Conservation (phyloP, 2,329 filamentous ascomycete species). For the Xylaria sp. region DNA sequence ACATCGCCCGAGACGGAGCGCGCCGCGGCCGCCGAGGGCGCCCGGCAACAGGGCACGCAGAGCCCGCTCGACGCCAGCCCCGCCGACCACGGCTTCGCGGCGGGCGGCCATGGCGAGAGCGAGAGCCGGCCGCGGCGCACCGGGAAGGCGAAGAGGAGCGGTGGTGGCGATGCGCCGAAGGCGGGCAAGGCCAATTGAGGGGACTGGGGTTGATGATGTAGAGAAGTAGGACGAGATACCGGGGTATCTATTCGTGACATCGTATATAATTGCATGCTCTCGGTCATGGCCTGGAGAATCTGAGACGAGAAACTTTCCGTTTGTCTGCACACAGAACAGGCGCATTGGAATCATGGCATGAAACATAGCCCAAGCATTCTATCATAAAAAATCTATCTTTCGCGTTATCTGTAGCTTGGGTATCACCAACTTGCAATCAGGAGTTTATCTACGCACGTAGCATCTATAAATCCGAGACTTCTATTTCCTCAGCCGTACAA, state of each 20-base stretch:
- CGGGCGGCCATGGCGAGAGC: constrained; percentile 29
- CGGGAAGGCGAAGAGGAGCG: constrained; percentile 43
- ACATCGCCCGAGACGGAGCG: constrained; percentile 70
- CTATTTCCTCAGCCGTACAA: constrained; percentile 49
- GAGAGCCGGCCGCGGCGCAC: constrained; percentile 41
- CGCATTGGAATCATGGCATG: background rate
- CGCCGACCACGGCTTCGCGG: constrained; percentile 51
- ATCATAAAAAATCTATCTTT: background rate
- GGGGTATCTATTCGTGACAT: background rate
- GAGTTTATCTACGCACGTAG: background rate
- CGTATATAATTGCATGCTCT: background rate
- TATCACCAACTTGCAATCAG: constrained; percentile 19
- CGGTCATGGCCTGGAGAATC: background rate
- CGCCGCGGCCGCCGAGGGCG: constrained; percentile 40
- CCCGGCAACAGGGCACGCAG: constrained; percentile 42
- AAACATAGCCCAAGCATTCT: background rate
- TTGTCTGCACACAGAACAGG: background rate
- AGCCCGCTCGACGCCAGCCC: constrained; percentile 51
- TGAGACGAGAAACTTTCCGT: background rate
- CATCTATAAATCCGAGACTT: background rate
- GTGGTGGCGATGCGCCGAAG: constrained; percentile 35
- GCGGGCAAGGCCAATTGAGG: constrained; percentile 40
- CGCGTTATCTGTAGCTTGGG: constrained; percentile 11
- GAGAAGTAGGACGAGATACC: background rate
- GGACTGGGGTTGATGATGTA: constrained; percentile 28